Conservation (phyloP, 2,329 filamentous ascomycete species). For the Thielaviopsis euricoi region DNA sequence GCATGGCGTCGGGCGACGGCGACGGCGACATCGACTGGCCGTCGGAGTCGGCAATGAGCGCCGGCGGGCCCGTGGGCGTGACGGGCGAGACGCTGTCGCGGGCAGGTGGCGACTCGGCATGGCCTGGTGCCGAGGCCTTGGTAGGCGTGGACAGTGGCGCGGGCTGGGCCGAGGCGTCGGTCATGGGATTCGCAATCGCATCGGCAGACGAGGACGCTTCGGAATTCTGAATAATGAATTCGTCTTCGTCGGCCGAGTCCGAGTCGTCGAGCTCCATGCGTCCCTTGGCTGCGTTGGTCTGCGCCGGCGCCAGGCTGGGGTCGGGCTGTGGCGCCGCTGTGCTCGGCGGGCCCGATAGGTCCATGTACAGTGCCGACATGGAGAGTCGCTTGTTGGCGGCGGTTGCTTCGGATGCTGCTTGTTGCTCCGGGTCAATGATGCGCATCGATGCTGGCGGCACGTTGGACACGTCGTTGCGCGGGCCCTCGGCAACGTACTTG, state of each 20-base stretch:
- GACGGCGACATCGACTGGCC: conserved; percentile 42
- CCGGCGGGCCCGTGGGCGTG: conserved; percentile 38
- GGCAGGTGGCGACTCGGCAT: conserved; percentile 50
- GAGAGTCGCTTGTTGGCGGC: conserved; percentile 4
- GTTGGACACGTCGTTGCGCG: conserved; percentile 36
- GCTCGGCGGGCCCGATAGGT: neutral
- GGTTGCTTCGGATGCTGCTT: conserved; percentile 12
- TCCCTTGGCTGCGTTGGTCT: conserved; percentile 32
- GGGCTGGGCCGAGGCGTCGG: conserved; percentile 16
- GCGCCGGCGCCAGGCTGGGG: conserved; percentile 19
- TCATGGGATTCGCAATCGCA: neutral
- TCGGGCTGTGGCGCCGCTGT: neutral
- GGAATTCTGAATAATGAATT: conserved; percentile 17
- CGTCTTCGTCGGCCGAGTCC: conserved; percentile 36
- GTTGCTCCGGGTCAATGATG: conserved; percentile 37
- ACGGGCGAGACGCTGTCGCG: conserved; percentile 40
- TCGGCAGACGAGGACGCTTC: neutral
- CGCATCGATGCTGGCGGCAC: conserved; percentile 41
- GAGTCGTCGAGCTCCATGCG: conserved; percentile 56
- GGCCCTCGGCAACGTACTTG: conserved; percentile 19
- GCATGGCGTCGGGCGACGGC: conserved; percentile 45
- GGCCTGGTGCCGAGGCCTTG: neutral
- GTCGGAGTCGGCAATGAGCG: conserved; percentile 52
- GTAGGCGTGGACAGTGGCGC: conserved; percentile 19
- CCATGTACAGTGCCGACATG: conserved; percentile 1